Percentiles rank a stretch among this genome's conserved stretches.
phyloP scores from a whole-genome alignment of 1,139 yeast genomes.

The Geotrichum macrosporum region DNA sequence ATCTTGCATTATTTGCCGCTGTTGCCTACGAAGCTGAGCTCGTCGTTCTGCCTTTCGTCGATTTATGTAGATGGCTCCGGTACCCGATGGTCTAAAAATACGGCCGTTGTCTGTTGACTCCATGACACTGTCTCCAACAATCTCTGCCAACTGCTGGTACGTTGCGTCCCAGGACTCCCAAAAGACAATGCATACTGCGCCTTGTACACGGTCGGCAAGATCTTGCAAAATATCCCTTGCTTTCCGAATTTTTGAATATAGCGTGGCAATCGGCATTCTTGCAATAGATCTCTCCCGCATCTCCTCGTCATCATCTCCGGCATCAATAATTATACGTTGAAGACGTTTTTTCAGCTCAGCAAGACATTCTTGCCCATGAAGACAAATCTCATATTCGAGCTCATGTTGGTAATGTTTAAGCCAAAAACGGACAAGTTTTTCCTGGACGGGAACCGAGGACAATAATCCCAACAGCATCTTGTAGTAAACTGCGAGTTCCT shows the following conservation, averaged over 20 bases:
- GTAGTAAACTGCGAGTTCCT: conserved; percentile 15
- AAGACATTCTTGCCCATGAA: not conserved
- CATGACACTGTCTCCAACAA: conserved; percentile 33
- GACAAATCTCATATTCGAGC: conserved; percentile 8
- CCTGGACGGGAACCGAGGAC: conserved; percentile 13
- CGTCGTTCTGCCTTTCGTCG: conserved; percentile 26
- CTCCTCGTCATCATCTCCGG: not conserved
- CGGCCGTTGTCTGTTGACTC: conserved; percentile 33
- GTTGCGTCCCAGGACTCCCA: conserved; percentile 38
- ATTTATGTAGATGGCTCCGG: conserved; percentile 35
- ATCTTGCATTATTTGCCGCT: conserved; percentile 10
- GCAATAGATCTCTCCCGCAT: not conserved
- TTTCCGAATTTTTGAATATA: conserved; percentile 31
- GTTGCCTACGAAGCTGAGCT: conserved; percentile 8
- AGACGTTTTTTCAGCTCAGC: not conserved
- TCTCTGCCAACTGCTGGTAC: conserved; percentile 33
- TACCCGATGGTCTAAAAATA: conserved; percentile 35
- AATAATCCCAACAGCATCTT: conserved; percentile 12
- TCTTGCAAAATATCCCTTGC: conserved; percentile 32
- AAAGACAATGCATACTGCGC: conserved; percentile 37
- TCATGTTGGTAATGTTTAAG: conserved; percentile 19
- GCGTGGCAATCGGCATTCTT: conserved; percentile 27
- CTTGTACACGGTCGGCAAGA: conserved; percentile 35
- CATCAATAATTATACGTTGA: too few species aligned
- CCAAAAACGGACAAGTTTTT: conserved; percentile 19